Percentiles rank a stretch among this genome's conserved stretches.
Evolutionary conservation across 164 flowering plant species (phyloP).

Genomic region (Euptelea pleiosperma): DNA sequence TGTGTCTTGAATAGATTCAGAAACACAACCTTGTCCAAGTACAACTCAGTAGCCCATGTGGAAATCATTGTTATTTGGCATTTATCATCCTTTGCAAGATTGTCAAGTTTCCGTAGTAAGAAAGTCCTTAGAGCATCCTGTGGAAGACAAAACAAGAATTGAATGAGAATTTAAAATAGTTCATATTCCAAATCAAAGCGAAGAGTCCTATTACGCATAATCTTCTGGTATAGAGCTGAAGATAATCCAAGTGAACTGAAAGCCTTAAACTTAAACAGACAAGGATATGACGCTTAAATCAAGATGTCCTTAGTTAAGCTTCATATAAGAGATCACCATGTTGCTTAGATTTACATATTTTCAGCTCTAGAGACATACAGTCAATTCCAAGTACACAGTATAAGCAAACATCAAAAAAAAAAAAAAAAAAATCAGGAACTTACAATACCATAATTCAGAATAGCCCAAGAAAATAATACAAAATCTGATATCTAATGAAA

Average conservation of each 20-base stretch:
- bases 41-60: slow-evolving; percentile 96
- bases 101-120: slow-evolving; percentile 86
- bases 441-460: too few relatives aligned
- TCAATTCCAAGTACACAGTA: too few relatives aligned
- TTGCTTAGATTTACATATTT: too few relatives aligned
- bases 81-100: slow-evolving; percentile 83
- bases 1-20: neutral
- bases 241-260: too few relatives aligned
- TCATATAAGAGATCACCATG: too few relatives aligned
- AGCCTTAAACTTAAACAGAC: neutral
- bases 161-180: neutral
- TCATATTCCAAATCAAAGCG: neutral
- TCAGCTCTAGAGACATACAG: too few relatives aligned
- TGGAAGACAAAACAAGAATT: slow-evolving; percentile 11
- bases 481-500: too few relatives aligned
- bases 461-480: too few relatives aligned
- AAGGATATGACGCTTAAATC: neutral
- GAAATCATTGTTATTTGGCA: slow-evolving; percentile 98
- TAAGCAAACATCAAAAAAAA: too few relatives aligned
- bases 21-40: slow-evolving; percentile 82
- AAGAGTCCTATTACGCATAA: neutral
- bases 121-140: slow-evolving; percentile 98
- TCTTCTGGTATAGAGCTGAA: neutral
- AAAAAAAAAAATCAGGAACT: too few relatives aligned
- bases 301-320: too few relatives aligned